Conservation (phyloP, 1,284 basidiomycete species). For the Neonothopanus nambi region DNA sequence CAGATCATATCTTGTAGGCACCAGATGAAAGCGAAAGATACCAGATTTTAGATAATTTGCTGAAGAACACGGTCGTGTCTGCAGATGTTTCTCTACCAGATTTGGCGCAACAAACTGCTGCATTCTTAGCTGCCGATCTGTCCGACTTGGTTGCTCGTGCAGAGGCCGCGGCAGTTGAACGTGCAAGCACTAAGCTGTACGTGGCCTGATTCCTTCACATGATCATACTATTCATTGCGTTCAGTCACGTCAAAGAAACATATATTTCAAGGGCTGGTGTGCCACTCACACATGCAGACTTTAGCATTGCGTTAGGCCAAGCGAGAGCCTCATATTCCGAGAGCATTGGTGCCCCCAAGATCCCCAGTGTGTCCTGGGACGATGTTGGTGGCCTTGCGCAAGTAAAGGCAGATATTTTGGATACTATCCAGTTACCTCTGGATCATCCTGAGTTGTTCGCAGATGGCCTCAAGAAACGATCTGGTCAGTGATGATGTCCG, state of each 20-base stretch:
- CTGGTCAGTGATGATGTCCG: slow-evolving; percentile 53
- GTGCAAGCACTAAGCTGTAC: slow-evolving; percentile 45
- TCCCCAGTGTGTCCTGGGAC: slow-evolving; percentile 97
- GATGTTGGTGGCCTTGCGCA: slow-evolving; percentile 91
- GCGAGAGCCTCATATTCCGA: slow-evolving; percentile 85
- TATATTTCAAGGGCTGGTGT: slow-evolving; percentile 51
- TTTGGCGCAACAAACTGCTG: slow-evolving; percentile 90
- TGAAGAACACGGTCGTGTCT: slow-evolving; percentile 51
- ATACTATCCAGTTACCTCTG: slow-evolving; percentile 95
- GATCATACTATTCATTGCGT: slow-evolving; percentile 5
- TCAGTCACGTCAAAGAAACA: slow-evolving; percentile 21
- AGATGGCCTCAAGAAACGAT: slow-evolving; percentile 93
- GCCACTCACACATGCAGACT: slow-evolving; percentile 66
- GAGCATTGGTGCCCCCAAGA: slow-evolving; percentile 94
- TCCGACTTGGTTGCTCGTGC: slow-evolving; percentile 71
- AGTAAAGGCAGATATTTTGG: slow-evolving; percentile 93
- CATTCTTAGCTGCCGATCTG: slow-evolving; percentile 86
- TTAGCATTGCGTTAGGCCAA: slow-evolving; percentile 74
- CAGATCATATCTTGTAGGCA: slow-evolving; percentile 48
- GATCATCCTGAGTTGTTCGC: slow-evolving; percentile 94
- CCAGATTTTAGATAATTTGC: slow-evolving; percentile 57
- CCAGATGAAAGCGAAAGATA: slow-evolving; percentile 78
- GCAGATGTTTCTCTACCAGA: slow-evolving; percentile 77
- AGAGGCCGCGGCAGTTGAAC: slow-evolving; percentile 57
- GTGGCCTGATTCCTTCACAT: slow-evolving; percentile 21